phyloP scores from a whole-genome alignment of 1,139 yeast genomes.

The Suhomyces wounanorum region DNA sequence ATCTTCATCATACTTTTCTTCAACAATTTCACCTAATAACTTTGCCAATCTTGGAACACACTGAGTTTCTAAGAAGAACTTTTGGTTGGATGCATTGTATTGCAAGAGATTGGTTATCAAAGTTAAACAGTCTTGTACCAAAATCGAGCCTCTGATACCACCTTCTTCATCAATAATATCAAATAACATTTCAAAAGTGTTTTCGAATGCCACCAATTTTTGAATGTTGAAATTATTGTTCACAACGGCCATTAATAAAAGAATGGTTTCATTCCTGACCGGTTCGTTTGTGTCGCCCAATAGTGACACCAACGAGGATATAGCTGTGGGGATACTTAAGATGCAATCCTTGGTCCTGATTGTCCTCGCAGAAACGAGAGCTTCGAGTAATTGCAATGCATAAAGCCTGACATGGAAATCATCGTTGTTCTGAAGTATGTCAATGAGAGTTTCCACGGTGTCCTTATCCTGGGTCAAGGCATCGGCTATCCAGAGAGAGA shows the following conservation, averaged over 20 bases:
- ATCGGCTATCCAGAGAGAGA: constrained; percentile 94
- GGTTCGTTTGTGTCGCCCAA: constrained; percentile 80
- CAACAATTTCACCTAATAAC: constrained; percentile 59
- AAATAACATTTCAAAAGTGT: constrained; percentile 81
- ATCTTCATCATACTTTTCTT: constrained; percentile 16
- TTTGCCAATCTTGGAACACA: constrained; percentile 66
- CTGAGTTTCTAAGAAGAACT: constrained; percentile 81
- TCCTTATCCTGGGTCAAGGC: constrained; percentile 76
- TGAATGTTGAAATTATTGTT: constrained; percentile 86
- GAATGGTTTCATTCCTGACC: constrained; percentile 83
- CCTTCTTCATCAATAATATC: constrained; percentile 83
- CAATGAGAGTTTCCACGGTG: constrained; percentile 58
- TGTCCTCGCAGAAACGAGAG: constrained; percentile 78
- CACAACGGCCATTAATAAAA: constrained; percentile 80
- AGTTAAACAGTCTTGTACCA: constrained; percentile 86
- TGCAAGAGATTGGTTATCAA: constrained; percentile 70
- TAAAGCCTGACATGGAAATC: constrained; percentile 82
- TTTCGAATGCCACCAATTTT: constrained; percentile 91
- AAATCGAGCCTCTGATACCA: constrained; percentile 85
- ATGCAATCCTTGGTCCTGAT: constrained; percentile 72
- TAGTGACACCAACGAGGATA: constrained; percentile 70
- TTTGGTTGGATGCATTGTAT: constrained; percentile 90
- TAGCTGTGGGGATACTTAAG: constrained; percentile 73
- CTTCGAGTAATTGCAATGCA: constrained; percentile 81
- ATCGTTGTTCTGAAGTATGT: constrained; percentile 48